These are phyloP conservation scores for Serendipita sp. DNA, from an alignment of 768 basidiomycete species.

Conservation along the genomic window DNA sequence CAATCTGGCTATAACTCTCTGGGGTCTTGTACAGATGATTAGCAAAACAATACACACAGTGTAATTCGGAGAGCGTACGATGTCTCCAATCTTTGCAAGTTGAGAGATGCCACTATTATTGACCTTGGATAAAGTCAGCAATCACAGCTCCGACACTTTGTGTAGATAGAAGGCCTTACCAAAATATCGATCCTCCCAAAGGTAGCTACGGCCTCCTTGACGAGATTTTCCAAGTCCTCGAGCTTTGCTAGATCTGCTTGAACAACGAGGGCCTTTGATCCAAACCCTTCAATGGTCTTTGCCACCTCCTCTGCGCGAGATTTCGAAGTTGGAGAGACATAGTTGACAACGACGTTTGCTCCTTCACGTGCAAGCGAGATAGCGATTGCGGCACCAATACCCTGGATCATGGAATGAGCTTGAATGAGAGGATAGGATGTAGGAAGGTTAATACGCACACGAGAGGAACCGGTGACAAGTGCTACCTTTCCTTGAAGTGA, in stretches of 20 bases:
- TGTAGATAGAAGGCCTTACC: constrained; percentile 8
- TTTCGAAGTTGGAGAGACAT: no score
- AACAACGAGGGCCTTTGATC: constrained; percentile 26
- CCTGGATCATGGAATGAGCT: constrained; percentile 7
- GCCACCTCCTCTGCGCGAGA: no score
- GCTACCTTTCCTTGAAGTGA: no score
- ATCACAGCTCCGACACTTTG: no score
- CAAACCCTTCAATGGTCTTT: no score
- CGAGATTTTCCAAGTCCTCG: constrained; percentile 29
- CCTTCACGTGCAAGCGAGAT: constrained; percentile 19
- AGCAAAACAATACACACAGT: no score
- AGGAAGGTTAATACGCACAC: no score
- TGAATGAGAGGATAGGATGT: no score
- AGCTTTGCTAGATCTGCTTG: constrained; percentile 36
- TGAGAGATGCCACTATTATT: constrained; percentile 33
- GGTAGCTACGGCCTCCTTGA: constrained; percentile 31
- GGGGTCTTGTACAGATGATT: neutral
- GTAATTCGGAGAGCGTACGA: no score
- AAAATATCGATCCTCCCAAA: constrained; percentile 42
- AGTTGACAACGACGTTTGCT: no score
- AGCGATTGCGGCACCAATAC: constrained; percentile 42
- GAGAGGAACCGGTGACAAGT: no score
- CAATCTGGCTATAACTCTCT: neutral
- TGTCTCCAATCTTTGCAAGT: constrained; percentile 31
- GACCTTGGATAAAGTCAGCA: constrained; percentile 11